Evolutionary conservation across 2,329 filamentous ascomycete species (phyloP).

Genomic region (Rhynchosporium agropyri): DNA sequence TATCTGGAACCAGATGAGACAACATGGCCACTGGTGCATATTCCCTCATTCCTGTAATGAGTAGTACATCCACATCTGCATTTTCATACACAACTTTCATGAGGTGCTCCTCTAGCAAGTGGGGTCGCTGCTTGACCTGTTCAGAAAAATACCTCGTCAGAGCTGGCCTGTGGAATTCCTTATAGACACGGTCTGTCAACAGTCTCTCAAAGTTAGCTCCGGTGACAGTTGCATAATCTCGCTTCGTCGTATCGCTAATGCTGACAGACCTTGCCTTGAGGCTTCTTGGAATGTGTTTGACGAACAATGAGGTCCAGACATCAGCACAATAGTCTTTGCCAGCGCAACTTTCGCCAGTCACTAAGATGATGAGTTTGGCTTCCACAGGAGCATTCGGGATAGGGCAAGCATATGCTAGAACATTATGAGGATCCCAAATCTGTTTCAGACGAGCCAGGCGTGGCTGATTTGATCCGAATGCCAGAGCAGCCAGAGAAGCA

Average conservation of each 20-base stretch:
- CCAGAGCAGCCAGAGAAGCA: constrained; percentile 50
- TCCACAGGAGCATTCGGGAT: constrained; percentile 46
- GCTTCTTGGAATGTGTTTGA: constrained; percentile 17
- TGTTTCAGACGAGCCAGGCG: constrained; percentile 56
- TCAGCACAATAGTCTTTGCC: constrained; percentile 64
- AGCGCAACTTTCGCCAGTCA: constrained; percentile 51
- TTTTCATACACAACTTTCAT: constrained; percentile 50
- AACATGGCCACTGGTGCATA: constrained; percentile 56
- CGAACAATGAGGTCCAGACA: constrained; percentile 52
- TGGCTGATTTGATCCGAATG: constrained; percentile 58
- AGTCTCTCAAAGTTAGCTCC: constrained; percentile 53
- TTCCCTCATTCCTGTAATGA: constrained; percentile 59
- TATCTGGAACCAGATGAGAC: constrained; percentile 55
- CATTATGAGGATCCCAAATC: constrained; percentile 50
- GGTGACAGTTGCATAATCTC: constrained; percentile 54
- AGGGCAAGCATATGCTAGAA: constrained; percentile 60
- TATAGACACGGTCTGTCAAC: constrained; percentile 58
- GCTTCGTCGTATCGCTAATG: constrained; percentile 60
- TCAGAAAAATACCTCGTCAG: constrained; percentile 55
- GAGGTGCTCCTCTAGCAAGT: constrained; percentile 47
- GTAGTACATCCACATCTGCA: constrained; percentile 53
- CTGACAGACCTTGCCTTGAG: constrained; percentile 50
- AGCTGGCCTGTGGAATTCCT: constrained; percentile 58
- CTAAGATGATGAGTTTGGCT: constrained; percentile 55
- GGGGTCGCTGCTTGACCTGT: constrained; percentile 49